Conservation (phyloP, 2,329 filamentous ascomycete species). For the Akanthomyces uredinophilus region DNA sequence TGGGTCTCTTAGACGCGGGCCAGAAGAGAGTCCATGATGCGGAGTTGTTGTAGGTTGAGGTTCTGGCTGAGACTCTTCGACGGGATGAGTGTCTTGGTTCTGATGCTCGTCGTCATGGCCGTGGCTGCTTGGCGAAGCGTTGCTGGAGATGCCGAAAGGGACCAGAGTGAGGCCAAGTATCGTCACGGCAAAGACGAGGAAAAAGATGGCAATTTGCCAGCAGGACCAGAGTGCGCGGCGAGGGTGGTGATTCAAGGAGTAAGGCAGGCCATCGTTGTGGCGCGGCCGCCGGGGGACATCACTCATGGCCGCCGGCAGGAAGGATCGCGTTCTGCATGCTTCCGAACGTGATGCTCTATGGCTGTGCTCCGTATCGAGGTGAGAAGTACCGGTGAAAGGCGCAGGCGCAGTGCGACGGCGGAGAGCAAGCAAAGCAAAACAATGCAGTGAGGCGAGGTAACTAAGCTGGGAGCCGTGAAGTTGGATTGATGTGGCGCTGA, state of each 20-base stretch:
- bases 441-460: background rate
- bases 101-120: constrained; percentile 5
- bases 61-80: background rate
- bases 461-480: background rate
- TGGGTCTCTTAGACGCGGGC: constrained; percentile 26
- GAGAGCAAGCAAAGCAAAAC: background rate
- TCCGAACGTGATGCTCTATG: background rate
- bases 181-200: constrained; percentile 22
- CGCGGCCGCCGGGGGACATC: background rate
- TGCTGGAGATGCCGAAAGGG: constrained; percentile 20
- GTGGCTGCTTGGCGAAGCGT: background rate
- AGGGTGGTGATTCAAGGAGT: background rate
- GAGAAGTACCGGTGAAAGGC: background rate
- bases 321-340: background rate
- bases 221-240: constrained; percentile 9
- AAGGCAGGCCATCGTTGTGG: constrained; percentile 5
- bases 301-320: background rate
- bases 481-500: background rate
- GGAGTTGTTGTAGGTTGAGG: background rate
- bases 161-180: constrained; percentile 21
- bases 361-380: background rate
- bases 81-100: background rate
- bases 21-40: background rate
- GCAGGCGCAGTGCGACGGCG: background rate
- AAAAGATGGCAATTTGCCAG: constrained; percentile 19